phyloP scores from a whole-genome alignment of 1,284 basidiomycete genomes.

The Malassezia nana region DNA sequence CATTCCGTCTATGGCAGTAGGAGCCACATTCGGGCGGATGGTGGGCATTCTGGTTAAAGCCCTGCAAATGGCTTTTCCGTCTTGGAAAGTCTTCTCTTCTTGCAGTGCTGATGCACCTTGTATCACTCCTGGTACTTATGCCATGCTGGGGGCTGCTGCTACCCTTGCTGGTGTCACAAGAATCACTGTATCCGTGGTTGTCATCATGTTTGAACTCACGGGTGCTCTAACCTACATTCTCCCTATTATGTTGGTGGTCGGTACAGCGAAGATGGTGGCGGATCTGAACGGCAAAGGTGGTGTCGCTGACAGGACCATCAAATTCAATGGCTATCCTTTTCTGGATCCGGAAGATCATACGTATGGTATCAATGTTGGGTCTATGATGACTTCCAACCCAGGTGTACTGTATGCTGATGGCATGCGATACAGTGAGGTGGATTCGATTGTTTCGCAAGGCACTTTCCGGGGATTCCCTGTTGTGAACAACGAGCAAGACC shows the following conservation, averaged over 20 bases:
- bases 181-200: conserved; percentile 93
- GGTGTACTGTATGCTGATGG: conserved; percentile 65
- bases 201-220: conserved; percentile 99
- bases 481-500: conserved; percentile 54
- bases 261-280: conserved; percentile 95
- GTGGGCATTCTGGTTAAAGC: conserved; percentile 78
- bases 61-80: conserved; percentile 71
- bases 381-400: conserved; percentile 76
- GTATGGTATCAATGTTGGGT: conserved; percentile 76
- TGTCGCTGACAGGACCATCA: conserved; percentile 93
- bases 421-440: conserved; percentile 65
- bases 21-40: conserved; percentile 84
- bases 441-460: conserved; percentile 24
- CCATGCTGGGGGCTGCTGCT: conserved; percentile 27
- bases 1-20: conserved; percentile 91
- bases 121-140: conserved; percentile 81
- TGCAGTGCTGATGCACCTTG: conserved; percentile 87
- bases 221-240: conserved; percentile 94
- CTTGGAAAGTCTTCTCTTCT: conserved; percentile 70
- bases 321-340: conserved; percentile 93
- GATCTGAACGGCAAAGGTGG: conserved; percentile 85
- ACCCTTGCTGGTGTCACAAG: conserved; percentile 67
- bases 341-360: conserved; percentile 70
- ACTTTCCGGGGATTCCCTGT: conserved; percentile 85
- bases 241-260: conserved; percentile 93